Percentiles rank a stretch among this genome's conserved stretches.
Evolutionary conservation across 1,139 yeast species (phyloP).

Genomic region (Candida sp.): DNA sequence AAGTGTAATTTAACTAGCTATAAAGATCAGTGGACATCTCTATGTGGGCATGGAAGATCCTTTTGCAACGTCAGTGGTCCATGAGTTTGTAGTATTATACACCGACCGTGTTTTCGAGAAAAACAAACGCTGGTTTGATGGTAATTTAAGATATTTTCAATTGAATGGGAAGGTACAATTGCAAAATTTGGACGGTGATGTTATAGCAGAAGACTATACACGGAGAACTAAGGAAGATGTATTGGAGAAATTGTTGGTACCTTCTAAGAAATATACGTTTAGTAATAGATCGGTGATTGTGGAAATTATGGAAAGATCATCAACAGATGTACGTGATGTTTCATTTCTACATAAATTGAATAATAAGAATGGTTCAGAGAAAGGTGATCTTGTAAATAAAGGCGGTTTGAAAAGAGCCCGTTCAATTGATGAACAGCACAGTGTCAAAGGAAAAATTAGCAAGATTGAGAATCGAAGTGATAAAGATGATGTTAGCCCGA

Average conservation of each 20-base stretch:
- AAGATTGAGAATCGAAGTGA: too few species aligned
- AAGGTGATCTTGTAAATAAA: not conserved
- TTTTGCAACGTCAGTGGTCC: conserved; percentile 8
- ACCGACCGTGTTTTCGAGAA: conserved; percentile 38
- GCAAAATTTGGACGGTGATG: conserved; percentile 29
- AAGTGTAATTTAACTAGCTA: too few species aligned
- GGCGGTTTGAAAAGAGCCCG: not conserved
- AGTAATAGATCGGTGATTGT: conserved; percentile 10
- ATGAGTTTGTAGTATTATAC: conserved; percentile 8
- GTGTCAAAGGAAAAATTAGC: too few species aligned
- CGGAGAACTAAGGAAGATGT: conserved; percentile 7
- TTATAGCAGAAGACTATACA: conserved; percentile 31
- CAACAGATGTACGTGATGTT: conserved; percentile 11
- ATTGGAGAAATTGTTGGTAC: conserved; percentile 6
- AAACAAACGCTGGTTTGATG: conserved; percentile 56
- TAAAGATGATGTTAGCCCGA: too few species aligned
- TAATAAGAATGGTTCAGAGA: not conserved
- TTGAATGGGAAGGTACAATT: conserved; percentile 48
- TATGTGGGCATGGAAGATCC: conserved; percentile 3
- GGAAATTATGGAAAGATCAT: conserved; percentile 10
- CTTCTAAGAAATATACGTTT: conserved; percentile 9
- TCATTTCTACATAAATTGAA: conserved; percentile 3
- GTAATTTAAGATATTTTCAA: conserved; percentile 43
- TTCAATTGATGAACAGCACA: not conserved
- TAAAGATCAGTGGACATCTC: too few species aligned